These are phyloP conservation scores for Heimioporus sp. DNA, from an alignment of 768 basidiomycete genomes.

Conservation along the genomic window DNA sequence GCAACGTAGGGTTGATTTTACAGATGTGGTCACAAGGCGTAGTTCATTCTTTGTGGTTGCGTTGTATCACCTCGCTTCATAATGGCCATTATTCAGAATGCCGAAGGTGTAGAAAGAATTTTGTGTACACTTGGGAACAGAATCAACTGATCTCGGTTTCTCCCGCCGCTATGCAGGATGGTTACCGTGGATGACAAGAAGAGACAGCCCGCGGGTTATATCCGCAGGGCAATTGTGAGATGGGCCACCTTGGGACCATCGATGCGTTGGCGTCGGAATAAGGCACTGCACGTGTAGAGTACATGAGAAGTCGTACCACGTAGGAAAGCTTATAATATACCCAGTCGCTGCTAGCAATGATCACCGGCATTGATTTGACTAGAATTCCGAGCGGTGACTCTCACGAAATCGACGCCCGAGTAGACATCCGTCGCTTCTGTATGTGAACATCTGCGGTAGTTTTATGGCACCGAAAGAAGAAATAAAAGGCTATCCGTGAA, in stretches of 20 bases:
- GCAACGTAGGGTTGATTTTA: slow-evolving; percentile 50
- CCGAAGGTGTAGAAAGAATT: not conserved
- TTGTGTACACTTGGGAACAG: not conserved
- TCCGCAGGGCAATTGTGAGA: too few species aligned
- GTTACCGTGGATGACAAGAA: not conserved
- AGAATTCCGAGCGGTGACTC: not conserved
- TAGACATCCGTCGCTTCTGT: not conserved
- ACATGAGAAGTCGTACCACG: too few species aligned
- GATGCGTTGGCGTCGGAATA: not conserved
- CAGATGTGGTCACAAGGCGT: not conserved
- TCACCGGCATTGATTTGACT: too few species aligned
- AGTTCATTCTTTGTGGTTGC: not conserved
- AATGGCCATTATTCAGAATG: slow-evolving; percentile 5
- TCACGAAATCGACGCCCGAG: not conserved
- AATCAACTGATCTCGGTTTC: not conserved
- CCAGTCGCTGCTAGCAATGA: not conserved
- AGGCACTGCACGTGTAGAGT: not conserved
- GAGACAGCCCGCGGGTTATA: too few species aligned
- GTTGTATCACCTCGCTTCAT: not conserved
- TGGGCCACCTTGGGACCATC: too few species aligned
- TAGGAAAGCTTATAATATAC: too few species aligned
- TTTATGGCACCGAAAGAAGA: not conserved
- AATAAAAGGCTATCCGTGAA: not conserved
- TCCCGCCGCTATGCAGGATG: slow-evolving; percentile 8
- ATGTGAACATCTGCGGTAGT: not conserved